These are phyloP conservation scores for Clausena lansium DNA, from an alignment of 345 rosid species.

Conservation along the genomic window DNA sequence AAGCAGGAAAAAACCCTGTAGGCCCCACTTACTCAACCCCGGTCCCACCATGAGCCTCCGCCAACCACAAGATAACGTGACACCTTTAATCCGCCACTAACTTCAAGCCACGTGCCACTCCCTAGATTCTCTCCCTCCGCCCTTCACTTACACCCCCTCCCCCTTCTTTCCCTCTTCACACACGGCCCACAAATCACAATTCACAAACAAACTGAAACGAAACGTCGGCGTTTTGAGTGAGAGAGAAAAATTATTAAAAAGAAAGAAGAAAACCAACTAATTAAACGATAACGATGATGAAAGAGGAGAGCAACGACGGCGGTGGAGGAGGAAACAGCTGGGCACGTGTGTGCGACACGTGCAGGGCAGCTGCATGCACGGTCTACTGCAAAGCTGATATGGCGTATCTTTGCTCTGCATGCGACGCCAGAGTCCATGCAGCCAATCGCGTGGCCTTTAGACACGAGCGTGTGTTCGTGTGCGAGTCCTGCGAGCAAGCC, in stretches of 20 bases:
- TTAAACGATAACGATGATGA: slow-evolving; percentile 64
- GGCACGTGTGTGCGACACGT: slow-evolving; percentile 75
- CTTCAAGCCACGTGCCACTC: slow-evolving; percentile 37
- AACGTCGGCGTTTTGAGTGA: background rate
- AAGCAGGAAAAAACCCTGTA: background rate
- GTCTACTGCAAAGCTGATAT: slow-evolving; percentile 84
- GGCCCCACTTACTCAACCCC: background rate
- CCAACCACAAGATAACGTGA: slow-evolving; percentile 55
- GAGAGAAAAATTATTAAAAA: background rate
- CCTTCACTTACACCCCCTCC: slow-evolving; percentile 25
- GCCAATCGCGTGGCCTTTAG: slow-evolving; percentile 85
- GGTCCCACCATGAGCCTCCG: slow-evolving; percentile 35
- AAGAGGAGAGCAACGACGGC: slow-evolving; percentile 42
- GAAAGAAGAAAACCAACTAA: background rate
- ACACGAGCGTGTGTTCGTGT: slow-evolving; percentile 84
- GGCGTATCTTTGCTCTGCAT: slow-evolving; percentile 64
- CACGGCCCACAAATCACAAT: slow-evolving; percentile 12
- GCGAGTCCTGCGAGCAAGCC: slow-evolving; percentile 75
- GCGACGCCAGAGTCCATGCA: slow-evolving; percentile 70
- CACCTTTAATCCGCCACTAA: slow-evolving; percentile 43
- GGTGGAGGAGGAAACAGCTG: slow-evolving; percentile 36
- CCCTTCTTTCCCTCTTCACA: background rate
- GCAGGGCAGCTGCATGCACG: slow-evolving; percentile 66
- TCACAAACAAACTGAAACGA: background rate
- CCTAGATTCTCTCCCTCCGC: slow-evolving; percentile 37